Conservation (phyloP, 2,329 filamentous ascomycete species). For the Septoria petroselini region DNA sequence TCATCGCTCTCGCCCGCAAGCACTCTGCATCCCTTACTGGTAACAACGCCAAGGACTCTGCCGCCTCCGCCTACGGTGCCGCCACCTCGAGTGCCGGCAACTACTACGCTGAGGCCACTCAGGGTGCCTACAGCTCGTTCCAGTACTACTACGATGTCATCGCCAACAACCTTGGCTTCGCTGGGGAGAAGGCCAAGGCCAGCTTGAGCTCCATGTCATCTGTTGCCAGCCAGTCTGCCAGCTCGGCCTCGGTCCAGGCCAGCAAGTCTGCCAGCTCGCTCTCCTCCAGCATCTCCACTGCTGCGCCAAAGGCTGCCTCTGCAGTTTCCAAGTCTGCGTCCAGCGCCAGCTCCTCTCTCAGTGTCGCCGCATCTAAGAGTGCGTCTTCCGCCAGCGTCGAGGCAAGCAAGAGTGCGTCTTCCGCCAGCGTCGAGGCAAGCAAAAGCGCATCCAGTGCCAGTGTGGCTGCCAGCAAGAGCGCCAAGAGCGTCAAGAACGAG, state of each 20-base stretch:
- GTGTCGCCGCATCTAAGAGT: slow-evolving; percentile 35
- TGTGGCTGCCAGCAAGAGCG: slow-evolving; percentile 31
- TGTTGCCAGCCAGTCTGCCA: slow-evolving; percentile 25
- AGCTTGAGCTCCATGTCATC: slow-evolving; percentile 38
- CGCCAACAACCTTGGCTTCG: slow-evolving; percentile 47
- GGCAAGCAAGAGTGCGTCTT: slow-evolving; percentile 35
- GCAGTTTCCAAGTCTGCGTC: slow-evolving; percentile 32
- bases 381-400: slow-evolving; percentile 33
- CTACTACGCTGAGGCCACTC: slow-evolving; percentile 71
- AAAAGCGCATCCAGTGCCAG: slow-evolving; percentile 36
- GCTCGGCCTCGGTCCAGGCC: slow-evolving; percentile 34
- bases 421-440: slow-evolving; percentile 28
- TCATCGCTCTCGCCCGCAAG: slow-evolving; percentile 85
- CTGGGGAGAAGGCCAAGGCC: slow-evolving; percentile 39
- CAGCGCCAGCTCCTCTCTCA: slow-evolving; percentile 34
- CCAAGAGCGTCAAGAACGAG: slow-evolving; percentile 30
- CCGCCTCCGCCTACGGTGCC: slow-evolving; percentile 44
- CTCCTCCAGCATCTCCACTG: slow-evolving; percentile 36
- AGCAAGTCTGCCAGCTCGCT: slow-evolving; percentile 33
- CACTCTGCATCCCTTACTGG: slow-evolving; percentile 68
- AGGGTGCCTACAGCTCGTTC: slow-evolving; percentile 49
- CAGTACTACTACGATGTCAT: slow-evolving; percentile 43
- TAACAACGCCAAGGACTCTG: slow-evolving; percentile 47
- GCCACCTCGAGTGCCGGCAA: slow-evolving; percentile 62
- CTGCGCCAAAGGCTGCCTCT: slow-evolving; percentile 28